Base-by-base conservation (phyloP, 441 rosid species). In the Gossypium schwendimanii region DNA sequence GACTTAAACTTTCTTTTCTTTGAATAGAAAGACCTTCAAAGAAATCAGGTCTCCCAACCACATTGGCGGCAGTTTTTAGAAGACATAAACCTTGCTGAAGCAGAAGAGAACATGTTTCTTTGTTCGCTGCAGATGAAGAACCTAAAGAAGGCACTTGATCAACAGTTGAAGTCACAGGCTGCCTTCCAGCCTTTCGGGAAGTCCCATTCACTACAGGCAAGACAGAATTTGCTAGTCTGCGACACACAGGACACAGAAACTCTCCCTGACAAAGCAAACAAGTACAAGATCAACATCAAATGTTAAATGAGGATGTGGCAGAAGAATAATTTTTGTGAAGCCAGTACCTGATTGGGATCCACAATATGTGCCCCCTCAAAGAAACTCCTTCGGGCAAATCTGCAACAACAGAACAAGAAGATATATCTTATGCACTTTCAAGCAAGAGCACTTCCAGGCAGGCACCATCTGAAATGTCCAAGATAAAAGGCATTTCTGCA, bases 181-280 rank as follows among this genome's bases (percentile, higher is more conserved):
- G 90, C 86, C 80, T 84, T 81, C 84, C 59, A 70, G 83, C 77
- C 78, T 83, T 82, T 75, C 70, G 84, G 65, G 81, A 78, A 80
- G 82, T 80, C 59, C 79, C 87, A 52, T 88, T 85, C 76, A 82
- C 76, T 23, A 89, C 87, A 72, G 98, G 98, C 84, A 96, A 79
- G 66, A 87, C 80, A 47, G 94, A 89, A 84, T 96, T 96, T 74
- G 93, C 97, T 62, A 96, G 86, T 33, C 87, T 88, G 59, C 99
- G 98, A 72, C 99, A 96, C 70, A 88, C 94, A 75, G 99, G 99
- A 77, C 99, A 96, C 50, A 96, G 94, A 82, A 96, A 91, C 84
- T 96, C 99, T 63, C 96, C 98, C 99, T 96, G 82, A 63, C 69
- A 85, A 78, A 76, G 66, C 47, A 84, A 73, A 73, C 61, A 71